A percentile compares a stretch with the other conserved stretches of the same genome.
Evolutionary conservation across 106 monocot species (phyloP).

Genomic region (Amphibolis antarctica): DNA sequence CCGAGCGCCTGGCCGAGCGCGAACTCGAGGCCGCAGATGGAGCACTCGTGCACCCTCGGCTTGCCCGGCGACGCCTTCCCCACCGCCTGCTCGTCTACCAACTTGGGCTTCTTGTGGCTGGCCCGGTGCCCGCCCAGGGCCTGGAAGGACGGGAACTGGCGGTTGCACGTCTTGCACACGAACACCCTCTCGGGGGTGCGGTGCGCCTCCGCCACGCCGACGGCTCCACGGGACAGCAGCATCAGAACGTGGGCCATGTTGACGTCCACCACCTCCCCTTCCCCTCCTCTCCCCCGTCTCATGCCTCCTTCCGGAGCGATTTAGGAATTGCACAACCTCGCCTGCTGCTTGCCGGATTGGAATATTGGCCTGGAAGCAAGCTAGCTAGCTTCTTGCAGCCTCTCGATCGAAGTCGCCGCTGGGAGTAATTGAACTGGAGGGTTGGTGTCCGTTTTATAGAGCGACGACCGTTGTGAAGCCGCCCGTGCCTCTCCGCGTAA

Average conservation of each 20-base stretch:
- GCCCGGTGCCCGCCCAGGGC: conserved; percentile 23
- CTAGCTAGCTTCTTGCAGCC: no score
- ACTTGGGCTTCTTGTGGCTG: conserved; percentile 15
- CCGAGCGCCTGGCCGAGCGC: conserved; percentile 18
- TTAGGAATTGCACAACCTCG: not conserved
- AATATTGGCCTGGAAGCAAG: no score
- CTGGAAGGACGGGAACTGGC: conserved; percentile 21
- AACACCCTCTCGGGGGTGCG: not conserved
- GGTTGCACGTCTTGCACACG: conserved; percentile 25
- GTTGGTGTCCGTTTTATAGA: not conserved
- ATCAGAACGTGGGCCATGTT: conserved; percentile 25
- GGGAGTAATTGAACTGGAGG: not conserved
- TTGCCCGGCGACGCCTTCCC: not conserved
- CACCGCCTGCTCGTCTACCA: not conserved
- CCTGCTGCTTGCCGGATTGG: not conserved
- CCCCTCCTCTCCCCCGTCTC: not conserved
- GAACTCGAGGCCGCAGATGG: conserved; percentile 19
- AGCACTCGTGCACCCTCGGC: conserved; percentile 22
- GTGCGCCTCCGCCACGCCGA: not conserved
- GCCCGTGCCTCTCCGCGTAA: no score
- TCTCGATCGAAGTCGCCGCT: not conserved
- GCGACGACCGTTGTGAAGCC: not conserved
- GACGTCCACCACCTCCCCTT: not conserved
- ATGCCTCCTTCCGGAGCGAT: no score
- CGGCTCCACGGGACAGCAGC: conserved; percentile 18